Conservation (phyloP, 257 asterid genomes). For the Nyctanthes arbortristis region DNA sequence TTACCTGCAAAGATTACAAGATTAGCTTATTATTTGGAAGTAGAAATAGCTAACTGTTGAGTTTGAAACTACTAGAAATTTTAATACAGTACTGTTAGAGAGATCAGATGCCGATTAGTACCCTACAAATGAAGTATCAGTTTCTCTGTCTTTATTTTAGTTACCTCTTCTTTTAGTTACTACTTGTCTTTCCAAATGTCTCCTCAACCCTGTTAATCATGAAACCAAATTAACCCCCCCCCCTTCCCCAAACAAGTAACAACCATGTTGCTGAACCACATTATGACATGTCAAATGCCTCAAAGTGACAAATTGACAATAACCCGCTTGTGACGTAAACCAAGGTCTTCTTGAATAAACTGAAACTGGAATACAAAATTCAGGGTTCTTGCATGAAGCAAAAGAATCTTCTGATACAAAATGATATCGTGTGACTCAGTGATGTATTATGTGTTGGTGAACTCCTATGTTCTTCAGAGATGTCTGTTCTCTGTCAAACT, state of each 20-base stretch:
- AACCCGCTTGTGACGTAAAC: background rate
- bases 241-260: background rate
- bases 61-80: too few relatives aligned
- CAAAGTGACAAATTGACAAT: background rate
- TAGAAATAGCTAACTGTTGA: background rate
- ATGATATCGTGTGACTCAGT: background rate
- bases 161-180: background rate
- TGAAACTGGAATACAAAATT: too few relatives aligned
- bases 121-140: background rate
- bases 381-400: background rate
- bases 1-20: constrained; percentile 43
- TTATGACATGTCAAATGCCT: background rate
- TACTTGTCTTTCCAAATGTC: background rate
- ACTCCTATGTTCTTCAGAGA: background rate
- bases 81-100: too few relatives aligned
- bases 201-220: background rate
- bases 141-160: background rate
- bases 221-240: background rate
- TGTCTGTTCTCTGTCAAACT: background rate
- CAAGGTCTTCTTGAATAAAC: background rate
- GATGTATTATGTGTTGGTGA: background rate
- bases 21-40: background rate
- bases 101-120: background rate
- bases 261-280: background rate
- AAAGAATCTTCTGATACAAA: background rate